Evolutionary conservation across 306 rosid species (phyloP).

Genomic region (Styphnolobium japonicum): DNA sequence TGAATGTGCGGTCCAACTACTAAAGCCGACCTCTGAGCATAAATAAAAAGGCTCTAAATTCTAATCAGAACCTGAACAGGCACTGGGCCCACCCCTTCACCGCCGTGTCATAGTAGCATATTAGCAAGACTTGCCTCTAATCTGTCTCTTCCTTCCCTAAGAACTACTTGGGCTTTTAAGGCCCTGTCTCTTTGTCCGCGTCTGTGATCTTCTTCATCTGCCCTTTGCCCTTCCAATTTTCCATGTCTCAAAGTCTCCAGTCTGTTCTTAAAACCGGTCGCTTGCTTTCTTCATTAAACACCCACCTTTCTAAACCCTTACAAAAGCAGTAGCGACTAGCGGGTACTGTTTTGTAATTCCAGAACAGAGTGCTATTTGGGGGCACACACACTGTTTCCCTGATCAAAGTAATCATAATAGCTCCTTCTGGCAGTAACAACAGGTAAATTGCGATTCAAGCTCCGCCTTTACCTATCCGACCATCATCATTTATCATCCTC

Average conservation of each 20-base stretch:
- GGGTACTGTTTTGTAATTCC: not conserved
- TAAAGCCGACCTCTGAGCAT: not conserved
- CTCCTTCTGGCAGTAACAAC: not conserved
- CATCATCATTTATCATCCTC: not conserved
- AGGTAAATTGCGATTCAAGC: conserved; percentile 3
- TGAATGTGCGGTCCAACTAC: conserved; percentile 32
- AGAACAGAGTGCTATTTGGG: not conserved
- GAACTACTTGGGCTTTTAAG: not conserved
- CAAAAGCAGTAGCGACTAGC: not conserved
- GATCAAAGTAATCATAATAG: not conserved
- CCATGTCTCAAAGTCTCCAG: not conserved
- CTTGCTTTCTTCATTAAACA: not conserved
- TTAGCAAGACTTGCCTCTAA: not conserved
- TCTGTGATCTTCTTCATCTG: not conserved
- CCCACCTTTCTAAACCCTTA: not conserved
- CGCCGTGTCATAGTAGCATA: not conserved
- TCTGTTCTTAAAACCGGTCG: not conserved
- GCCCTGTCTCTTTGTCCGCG: not conserved
- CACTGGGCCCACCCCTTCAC: not conserved
- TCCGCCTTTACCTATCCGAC: not conserved
- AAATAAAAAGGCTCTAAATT: not conserved
- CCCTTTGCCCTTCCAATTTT: not conserved
- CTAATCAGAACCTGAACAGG: not conserved
- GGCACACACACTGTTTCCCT: not conserved
- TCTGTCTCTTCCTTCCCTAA: not conserved